Percentiles rank a stretch among this genome's conserved stretches.
These are phyloP conservation scores for Plasmodiophora brassicae DNA, from an alignment of 208 protist genomes.

Conservation along the genomic window DNA sequence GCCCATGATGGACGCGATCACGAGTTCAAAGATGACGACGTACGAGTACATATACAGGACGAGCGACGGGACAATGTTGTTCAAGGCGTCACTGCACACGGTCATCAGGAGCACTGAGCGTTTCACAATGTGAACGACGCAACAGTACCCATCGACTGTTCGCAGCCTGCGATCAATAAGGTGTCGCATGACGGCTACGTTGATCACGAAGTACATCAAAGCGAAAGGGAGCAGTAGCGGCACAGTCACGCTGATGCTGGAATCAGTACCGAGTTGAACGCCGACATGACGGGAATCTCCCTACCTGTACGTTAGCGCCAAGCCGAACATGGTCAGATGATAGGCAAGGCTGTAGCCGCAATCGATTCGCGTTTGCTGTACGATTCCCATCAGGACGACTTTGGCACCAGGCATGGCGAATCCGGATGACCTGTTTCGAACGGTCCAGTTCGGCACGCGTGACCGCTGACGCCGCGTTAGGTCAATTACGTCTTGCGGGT, in stretches of 20 bases:
- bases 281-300: not conserved
- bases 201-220: not conserved
- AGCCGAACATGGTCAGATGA: conserved; percentile 20
- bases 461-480: too few species aligned
- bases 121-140: not conserved
- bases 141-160: not conserved
- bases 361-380: not conserved
- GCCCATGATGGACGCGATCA: not conserved
- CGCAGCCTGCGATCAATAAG: not conserved
- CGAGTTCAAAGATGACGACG: not conserved
- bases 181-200: not conserved
- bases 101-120: not conserved
- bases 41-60: not conserved
- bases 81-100: not conserved
- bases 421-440: too few species aligned
- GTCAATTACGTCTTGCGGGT: not conserved
- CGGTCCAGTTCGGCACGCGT: too few species aligned
- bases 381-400: not conserved
- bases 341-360: conserved; percentile 12
- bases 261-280: not conserved
- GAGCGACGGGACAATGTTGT: conserved; percentile 21
- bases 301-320: conserved; percentile 28
- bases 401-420: too few species aligned
- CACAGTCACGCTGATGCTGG: not conserved
- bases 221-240: not conserved